Percentiles rank a stretch among this genome's conserved stretches.
Evolutionary conservation across 2,329 filamentous ascomycete genomes (phyloP).

Genomic region (Fusarium sp.): DNA sequence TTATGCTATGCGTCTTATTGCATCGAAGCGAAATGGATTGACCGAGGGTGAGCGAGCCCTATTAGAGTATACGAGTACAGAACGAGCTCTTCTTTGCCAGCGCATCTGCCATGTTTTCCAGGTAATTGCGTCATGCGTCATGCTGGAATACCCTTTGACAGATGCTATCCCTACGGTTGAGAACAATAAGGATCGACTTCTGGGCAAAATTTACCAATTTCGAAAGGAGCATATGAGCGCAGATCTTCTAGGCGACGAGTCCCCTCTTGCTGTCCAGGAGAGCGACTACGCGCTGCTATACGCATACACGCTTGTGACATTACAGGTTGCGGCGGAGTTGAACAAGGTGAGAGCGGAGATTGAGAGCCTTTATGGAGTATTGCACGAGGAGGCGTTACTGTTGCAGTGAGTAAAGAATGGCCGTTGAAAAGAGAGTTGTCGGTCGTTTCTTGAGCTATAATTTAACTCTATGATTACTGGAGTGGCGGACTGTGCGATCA

Average conservation of each 20-base stretch:
- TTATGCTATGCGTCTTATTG: constrained; percentile 94
- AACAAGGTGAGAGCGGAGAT: constrained; percentile 70
- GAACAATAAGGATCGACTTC: constrained; percentile 81
- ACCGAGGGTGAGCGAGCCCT: constrained; percentile 85
- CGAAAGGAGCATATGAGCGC: constrained; percentile 72
- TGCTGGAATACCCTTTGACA: constrained; percentile 92
- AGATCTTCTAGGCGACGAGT: constrained; percentile 41
- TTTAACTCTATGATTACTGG: background rate
- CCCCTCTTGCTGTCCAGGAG: constrained; percentile 66
- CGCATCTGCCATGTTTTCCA: constrained; percentile 89
- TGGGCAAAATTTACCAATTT: constrained; percentile 90
- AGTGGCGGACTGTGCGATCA: background rate
- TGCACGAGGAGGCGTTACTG: constrained; percentile 70
- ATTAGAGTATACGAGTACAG: constrained; percentile 80
- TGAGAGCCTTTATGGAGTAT: constrained; percentile 71
- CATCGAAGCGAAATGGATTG: constrained; percentile 80
- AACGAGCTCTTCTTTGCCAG: constrained; percentile 84
- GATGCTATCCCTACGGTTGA: constrained; percentile 88
- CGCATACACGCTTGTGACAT: constrained; percentile 82
- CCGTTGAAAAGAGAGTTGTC: background rate
- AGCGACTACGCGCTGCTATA: constrained; percentile 92
- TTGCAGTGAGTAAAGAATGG: constrained; percentile 58
- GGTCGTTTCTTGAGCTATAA: constrained; percentile 12
- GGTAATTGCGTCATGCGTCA: constrained; percentile 92
- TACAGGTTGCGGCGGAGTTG: constrained; percentile 74